Percentiles rank a stretch among this genome's conserved stretches.
phyloP scores from a whole-genome alignment of 768 basidiomycete species.

The Serendipita sp. region DNA sequence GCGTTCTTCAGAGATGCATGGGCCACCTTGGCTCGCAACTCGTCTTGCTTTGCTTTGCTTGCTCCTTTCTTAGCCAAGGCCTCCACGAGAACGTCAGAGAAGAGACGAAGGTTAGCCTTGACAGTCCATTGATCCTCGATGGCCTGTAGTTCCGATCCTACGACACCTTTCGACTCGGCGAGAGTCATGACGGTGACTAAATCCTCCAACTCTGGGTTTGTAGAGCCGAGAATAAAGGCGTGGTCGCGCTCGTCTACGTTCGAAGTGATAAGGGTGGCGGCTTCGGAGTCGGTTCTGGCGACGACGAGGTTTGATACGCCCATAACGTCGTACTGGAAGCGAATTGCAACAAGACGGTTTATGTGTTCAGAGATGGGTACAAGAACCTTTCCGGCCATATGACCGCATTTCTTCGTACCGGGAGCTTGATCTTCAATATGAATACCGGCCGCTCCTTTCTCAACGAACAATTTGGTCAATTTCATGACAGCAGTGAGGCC shows the following conservation, averaged over 20 bases:
- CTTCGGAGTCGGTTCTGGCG: constrained; percentile 92
- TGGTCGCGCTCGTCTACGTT: constrained; percentile 98
- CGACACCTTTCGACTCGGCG: constrained; percentile 68
- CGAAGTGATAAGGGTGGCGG: constrained; percentile 88
- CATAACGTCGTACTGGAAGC: constrained; percentile 96
- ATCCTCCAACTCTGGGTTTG: constrained; percentile 52
- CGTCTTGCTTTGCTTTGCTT: constrained; percentile 31
- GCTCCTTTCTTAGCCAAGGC: constrained; percentile 46
- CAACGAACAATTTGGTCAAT: constrained; percentile 95
- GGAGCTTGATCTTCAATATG: constrained; percentile 97
- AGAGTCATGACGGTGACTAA: constrained; percentile 68
- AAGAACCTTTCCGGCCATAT: constrained; percentile 92
- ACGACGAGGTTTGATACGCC: constrained; percentile 89
- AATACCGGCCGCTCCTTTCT: constrained; percentile 94
- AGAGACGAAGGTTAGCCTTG: constrained; percentile 64
- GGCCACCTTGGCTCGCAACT: constrained; percentile 47
- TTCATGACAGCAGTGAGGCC: constrained; percentile 98
- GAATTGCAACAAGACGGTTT: constrained; percentile 92
- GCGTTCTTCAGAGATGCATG: constrained; percentile 60
- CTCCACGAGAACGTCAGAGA: constrained; percentile 51
- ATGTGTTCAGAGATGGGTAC: constrained; percentile 97
- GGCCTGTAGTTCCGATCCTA: constrained; percentile 63
- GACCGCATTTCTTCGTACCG: constrained; percentile 90
- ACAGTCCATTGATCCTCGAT: constrained; percentile 80
- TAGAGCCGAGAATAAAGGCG: constrained; percentile 84